Base-by-base conservation (phyloP, 352 stramenopile genomes). In the Poterioochromonas sp. region DNA sequence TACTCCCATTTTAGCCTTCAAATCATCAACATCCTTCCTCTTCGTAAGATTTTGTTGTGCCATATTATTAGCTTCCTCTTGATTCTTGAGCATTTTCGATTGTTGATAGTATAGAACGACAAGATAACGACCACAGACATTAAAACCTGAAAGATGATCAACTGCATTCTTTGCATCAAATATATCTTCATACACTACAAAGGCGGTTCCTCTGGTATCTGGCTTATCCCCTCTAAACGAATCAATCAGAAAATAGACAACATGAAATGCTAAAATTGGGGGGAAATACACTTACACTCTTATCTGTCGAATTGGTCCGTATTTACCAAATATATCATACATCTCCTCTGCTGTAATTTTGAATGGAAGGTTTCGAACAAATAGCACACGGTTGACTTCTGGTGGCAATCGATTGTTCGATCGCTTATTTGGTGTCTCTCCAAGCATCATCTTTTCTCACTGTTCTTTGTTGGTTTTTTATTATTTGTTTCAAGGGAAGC, bases 271-370 rank as follows among this genome's bases (percentile, higher is more conserved):
- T 18, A 54, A 79, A 37, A 74, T 37, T 29, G 22, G 35, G 34
- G 3, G 0, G 26, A 51, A 18, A 64, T 32, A 39, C 29, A n/a
- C 76, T 74, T 82, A 89, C 71, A 95, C 77, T 47, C 90, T 85
- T 76, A 97, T 93, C 87, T 99, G 96, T 78, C 95, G 92, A 64
- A 99, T 97, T n/a, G 96, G 93, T 64, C 96, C 96, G 87, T 99
- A 99, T 84, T 99, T 98, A 74, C 94, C 96, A 85, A 99, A 99
- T 49, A 99, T 98, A 82, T 98, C 94, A 87, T 99, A 99, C 78
- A 99, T 90, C 79, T 99, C 95, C 64, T 99, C 95, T 18, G 92
- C 88, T 26, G 95, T 97, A 76, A 99, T 93, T 83, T 97, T 98
- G 84, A 98, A 99, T 29, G 96, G 96, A 65, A 99, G 86, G 85